phyloP scores from a whole-genome alignment of 768 basidiomycete species.

The Suillus brevipes region DNA sequence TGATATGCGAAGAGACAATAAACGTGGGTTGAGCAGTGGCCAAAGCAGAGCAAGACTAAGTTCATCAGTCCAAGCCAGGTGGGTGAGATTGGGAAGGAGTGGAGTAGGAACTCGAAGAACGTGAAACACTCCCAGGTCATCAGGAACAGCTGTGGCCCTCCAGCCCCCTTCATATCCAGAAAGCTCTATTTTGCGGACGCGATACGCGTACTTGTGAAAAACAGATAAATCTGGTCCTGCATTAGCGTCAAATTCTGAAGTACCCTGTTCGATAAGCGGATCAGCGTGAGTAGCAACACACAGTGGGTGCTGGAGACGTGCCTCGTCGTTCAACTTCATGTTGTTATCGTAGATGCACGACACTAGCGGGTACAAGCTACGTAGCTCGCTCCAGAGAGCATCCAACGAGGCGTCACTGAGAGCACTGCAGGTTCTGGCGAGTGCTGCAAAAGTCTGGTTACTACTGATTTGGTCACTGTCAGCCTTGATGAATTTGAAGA shows the following conservation, averaged over 20 bases:
- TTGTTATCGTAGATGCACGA: constrained; percentile 1
- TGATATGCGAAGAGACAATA: not conserved
- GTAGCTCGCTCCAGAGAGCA: not conserved
- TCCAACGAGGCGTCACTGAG: not conserved
- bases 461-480: not conserved
- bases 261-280: not conserved
- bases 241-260: not conserved
- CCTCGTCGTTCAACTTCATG: not conserved
- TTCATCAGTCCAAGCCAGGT: not conserved
- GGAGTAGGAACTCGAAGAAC: not conserved
- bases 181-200: not conserved
- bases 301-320: not conserved
- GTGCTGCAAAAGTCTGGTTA: not conserved
- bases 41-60: not conserved
- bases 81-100: not conserved
- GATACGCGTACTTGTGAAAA: not conserved
- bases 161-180: not conserved
- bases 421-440: not conserved
- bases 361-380: not conserved
- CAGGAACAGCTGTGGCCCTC: not conserved
- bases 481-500: not conserved
- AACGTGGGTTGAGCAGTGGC: constrained; percentile 1
- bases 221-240: not conserved
- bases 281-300: not conserved
- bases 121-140: constrained; percentile 1